Base-by-base conservation (phyloP, 2,329 filamentous ascomycete species). In the Cyanodermella asteris region DNA sequence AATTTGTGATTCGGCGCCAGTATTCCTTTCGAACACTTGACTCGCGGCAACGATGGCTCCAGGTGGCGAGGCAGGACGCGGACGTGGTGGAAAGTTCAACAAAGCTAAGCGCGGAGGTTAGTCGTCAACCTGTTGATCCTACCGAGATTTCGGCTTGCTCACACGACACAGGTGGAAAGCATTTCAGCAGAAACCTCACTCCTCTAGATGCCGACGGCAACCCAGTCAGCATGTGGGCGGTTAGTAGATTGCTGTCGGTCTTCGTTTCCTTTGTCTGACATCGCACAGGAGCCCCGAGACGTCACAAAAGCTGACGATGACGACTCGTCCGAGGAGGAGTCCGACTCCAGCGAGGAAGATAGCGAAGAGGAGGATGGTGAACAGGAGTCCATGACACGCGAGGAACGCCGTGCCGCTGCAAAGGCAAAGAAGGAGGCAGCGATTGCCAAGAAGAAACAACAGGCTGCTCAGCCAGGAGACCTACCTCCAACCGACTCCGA, bases 341-440 rank as follows among this genome's bases (percentile, higher is more conserved):
- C 43, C 6, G n/a, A n/a, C n/a, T 59, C 59, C 5, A 56, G 59
- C 5, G 55, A 59, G 24, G 49, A 51, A 15, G 49, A 44, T 9
- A 47, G 47, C n/a, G 38, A 49, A 9, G 56, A 56, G 18, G 49
- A 56, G 18, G 57, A 56, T 20, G 51, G 46, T 34, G 37, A 53
- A 23, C 50, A 59, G 29, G 46, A 53, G 28, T 57, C 68, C 22
- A 50, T 78, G 53, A 81, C 67, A 33, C 81, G 87, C 42, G 82
- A 94, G 47, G 70, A 90, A 47, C 82, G 87, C 45, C 75, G 72
- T 46, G 74, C 77, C 23, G 70, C 72, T 31, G 81, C 82, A 42
- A 91, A 91, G 54, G 78, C 80, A 30, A 75, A 74, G 47, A 93
- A 94, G 53, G 73, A 78, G 40, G 82, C 81, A 13, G 84, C 82